Evolutionary conservation across 805 yeast genomes (phyloP).

Genomic region (Yarrowia divulgata): DNA sequence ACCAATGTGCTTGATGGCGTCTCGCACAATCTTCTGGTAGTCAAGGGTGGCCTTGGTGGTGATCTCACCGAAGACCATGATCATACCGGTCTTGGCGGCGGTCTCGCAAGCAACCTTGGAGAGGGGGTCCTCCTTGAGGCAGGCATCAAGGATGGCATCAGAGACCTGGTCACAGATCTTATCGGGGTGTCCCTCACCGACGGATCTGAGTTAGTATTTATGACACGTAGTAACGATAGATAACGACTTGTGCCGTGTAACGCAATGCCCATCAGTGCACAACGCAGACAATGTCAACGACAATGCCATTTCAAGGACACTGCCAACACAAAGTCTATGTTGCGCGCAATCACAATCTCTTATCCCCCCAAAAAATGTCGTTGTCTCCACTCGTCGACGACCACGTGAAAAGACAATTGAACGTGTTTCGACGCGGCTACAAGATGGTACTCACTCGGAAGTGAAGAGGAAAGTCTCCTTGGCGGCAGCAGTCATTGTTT

Average conservation of each 20-base stretch:
- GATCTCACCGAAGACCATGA: slow-evolving; percentile 99
- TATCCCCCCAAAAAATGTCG: too few relatives aligned
- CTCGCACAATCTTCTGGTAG: slow-evolving; percentile 97
- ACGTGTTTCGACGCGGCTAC: neutral
- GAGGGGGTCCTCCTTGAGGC: slow-evolving; percentile 92
- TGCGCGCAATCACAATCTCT: too few relatives aligned
- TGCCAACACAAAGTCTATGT: too few relatives aligned
- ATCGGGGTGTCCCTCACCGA: slow-evolving; percentile 69
- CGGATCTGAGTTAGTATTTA: slow-evolving; percentile 50
- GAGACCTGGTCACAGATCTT: slow-evolving; percentile 94
- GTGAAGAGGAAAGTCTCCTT: slow-evolving; percentile 64
- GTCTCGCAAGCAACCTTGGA: slow-evolving; percentile 99
- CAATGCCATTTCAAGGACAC: too few relatives aligned
- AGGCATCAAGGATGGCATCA: slow-evolving; percentile 97
- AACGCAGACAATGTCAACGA: too few relatives aligned
- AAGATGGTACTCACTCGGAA: slow-evolving; percentile 56
- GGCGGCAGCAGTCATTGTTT: slow-evolving; percentile 47
- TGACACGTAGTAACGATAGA: neutral
- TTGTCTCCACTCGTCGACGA: neutral
- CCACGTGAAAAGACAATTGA: slow-evolving; percentile 1
- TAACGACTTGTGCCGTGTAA: too few relatives aligned
- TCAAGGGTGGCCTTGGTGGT: slow-evolving; percentile 95
- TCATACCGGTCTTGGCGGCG: slow-evolving; percentile 99
- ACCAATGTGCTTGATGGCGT: slow-evolving; percentile 98
- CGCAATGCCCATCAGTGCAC: too few relatives aligned